Base-by-base conservation (phyloP, 106 monocot genomes). In the Phalaenopsis equestris region DNA sequence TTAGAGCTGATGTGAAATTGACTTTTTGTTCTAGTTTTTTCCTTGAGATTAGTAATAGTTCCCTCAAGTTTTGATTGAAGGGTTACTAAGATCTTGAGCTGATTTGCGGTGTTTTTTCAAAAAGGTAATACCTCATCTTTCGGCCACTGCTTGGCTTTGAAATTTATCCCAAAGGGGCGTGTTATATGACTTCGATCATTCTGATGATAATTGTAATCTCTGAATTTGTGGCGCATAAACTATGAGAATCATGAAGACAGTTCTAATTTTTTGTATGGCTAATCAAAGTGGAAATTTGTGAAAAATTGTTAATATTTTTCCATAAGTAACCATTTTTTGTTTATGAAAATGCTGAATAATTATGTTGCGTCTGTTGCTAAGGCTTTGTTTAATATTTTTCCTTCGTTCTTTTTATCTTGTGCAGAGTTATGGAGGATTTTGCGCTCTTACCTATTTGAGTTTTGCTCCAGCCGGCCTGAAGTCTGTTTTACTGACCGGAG, bases 381-480 rank as follows among this genome's bases (percentile, higher is more conserved):
- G 12, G 11, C 14, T 52, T 52, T 52, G 8, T 24, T 65, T 65
- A 65, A 65, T 65, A 75, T 81, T 68, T 19, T 46, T 37, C 19
- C 12, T n/a, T 39, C 68, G 57, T 85, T 37, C 79, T 77, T 58
- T 56, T 68, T 47, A 73, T 30, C 75, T 77, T 55, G 16, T 84
- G 80, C 83, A 98, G 97, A 98, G 97, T 81, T 98, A 87, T 61
- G 94, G 97, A 84, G 97, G 97, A 41, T 98, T 94, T 84, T 94
- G 94, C 85, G 97, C 97, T 39, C 92, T 94, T 81, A 94, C 94
- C 75, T 98, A 98, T 87, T 88, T 98, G 89, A 94, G 97, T 91
- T 94, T 98, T 87, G 94, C 94, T 78, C 92, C 97, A 75, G 78
- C 92, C 83, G 97, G 97, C 75, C 82, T 98, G 73, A 87, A 91